A percentile compares a stretch with the other conserved stretches of the same genome.
phyloP scores from a whole-genome alignment of 2,329 filamentous ascomycete genomes.

The Colletotrichum caudatum region DNA sequence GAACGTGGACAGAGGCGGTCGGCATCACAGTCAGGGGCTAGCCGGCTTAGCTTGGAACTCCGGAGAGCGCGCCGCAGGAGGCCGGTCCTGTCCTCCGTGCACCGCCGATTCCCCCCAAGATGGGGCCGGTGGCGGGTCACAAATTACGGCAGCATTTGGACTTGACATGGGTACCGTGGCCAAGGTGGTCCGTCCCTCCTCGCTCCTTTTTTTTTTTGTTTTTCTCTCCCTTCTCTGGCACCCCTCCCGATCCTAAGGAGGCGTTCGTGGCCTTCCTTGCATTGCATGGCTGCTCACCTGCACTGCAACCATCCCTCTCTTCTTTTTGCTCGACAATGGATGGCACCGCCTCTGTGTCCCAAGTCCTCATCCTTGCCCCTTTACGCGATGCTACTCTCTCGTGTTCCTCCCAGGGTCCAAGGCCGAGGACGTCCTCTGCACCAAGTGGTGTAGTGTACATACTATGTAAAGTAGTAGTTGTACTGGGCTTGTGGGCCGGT shows the following conservation, averaged over 20 bases:
- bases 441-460: too few species aligned
- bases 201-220: neutral
- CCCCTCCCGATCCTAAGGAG: neutral
- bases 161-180: neutral
- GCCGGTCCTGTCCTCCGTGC: neutral
- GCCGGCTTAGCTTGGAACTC: neutral
- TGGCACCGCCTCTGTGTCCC: neutral
- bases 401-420: neutral
- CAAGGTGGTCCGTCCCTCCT: neutral
- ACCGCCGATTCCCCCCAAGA: neutral
- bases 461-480: neutral
- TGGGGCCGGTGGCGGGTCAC: neutral
- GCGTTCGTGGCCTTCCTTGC: conserved; percentile 4
- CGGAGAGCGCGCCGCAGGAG: neutral
- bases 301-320: conserved; percentile 7
- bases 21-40: neutral
- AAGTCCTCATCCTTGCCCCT: neutral
- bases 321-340: neutral
- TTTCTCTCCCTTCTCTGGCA: neutral
- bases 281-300: neutral
- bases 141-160: neutral
- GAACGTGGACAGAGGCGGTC: neutral
- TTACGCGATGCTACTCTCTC: conserved; percentile 1
- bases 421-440: neutral
- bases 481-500: neutral